Percentiles rank a stretch among this genome's conserved stretches.
phyloP scores from a whole-genome alignment of 179 eudicot species.

The Spinacia oleracea region DNA sequence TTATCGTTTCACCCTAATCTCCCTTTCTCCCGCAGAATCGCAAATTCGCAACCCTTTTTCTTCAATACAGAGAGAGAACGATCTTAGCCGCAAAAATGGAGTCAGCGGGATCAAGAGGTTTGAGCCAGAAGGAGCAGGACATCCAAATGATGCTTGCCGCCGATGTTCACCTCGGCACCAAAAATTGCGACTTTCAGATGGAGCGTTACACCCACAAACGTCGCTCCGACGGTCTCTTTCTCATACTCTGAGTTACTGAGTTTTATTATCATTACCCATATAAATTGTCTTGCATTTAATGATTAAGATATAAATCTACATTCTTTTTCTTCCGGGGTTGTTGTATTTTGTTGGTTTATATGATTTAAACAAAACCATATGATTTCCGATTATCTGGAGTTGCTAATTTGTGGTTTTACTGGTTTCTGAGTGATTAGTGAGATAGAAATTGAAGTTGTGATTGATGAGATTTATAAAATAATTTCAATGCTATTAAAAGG shows the following conservation, averaged over 20 bases:
- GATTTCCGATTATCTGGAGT: neutral
- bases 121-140: constrained; percentile 29
- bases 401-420: neutral
- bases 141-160: constrained; percentile 42
- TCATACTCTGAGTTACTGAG: neutral
- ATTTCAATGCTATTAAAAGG: neutral
- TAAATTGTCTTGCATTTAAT: neutral
- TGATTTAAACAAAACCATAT: too few species aligned
- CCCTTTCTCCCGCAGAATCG: too few species aligned
- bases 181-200: constrained; percentile 44
- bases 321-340: neutral
- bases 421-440: neutral
- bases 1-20: neutral
- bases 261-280: neutral
- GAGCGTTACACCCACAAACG: constrained; percentile 39
- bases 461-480: neutral
- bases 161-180: constrained; percentile 37
- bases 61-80: neutral
- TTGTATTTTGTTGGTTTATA: neutral
- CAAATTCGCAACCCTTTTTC: neutral
- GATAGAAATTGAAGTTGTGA: neutral
- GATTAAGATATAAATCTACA: neutral
- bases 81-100: constrained; percentile 23
- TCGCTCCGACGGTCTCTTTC: constrained; percentile 29
- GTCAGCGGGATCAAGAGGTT: constrained; percentile 11